phyloP scores from a whole-genome alignment of 2,329 filamentous ascomycete species.

The Colletotrichum incanum region DNA sequence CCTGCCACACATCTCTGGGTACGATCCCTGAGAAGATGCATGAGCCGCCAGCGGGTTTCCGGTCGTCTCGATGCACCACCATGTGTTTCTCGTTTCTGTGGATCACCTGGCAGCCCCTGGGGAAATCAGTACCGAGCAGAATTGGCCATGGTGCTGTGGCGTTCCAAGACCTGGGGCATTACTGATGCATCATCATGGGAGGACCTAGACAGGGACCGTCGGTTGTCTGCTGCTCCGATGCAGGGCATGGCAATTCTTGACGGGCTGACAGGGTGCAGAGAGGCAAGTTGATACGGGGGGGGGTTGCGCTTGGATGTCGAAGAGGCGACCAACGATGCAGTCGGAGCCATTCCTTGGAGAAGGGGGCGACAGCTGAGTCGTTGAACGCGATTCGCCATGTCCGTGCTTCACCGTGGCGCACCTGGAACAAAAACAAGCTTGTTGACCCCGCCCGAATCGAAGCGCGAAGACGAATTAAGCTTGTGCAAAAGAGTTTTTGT shows the following conservation, averaged over 20 bases:
- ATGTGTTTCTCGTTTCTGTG: conserved; percentile 24
- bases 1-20: conserved; percentile 8
- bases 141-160: not conserved
- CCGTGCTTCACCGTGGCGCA: conserved; percentile 27
- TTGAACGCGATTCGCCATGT: conserved; percentile 17
- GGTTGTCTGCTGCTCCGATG: conserved; percentile 30
- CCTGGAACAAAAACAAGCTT: conserved; percentile 25
- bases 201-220: conserved; percentile 20
- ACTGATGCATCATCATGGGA: not conserved
- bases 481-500: conserved; percentile 18
- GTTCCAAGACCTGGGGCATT: conserved; percentile 15
- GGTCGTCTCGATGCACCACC: conserved; percentile 12
- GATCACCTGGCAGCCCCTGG: not conserved
- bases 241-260: conserved; percentile 15
- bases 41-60: conserved; percentile 16
- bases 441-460: not conserved
- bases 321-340: conserved; percentile 10
- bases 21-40: conserved; percentile 3
- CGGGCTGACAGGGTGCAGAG: not conserved
- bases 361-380: conserved; percentile 17
- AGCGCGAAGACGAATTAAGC: conserved; percentile 27
- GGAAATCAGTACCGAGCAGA: not conserved
- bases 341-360: conserved; percentile 26
- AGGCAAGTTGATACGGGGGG: conserved; percentile 17
- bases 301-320: conserved; percentile 20